Evolutionary conservation across 352 stramenopile species (phyloP).

Genomic region (Peronospora belbahrii): DNA sequence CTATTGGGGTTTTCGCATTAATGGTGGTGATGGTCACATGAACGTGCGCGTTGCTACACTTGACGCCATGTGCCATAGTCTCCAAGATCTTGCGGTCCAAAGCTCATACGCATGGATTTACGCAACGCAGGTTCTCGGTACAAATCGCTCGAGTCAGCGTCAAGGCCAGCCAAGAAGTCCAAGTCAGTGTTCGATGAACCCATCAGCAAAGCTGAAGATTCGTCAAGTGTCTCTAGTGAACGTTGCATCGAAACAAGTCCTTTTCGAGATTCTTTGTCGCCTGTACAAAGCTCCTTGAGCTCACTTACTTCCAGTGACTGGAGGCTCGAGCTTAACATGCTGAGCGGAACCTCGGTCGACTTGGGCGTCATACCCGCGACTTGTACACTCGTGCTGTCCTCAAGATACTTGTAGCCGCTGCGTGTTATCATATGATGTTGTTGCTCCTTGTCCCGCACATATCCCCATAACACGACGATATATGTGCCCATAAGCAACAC

Average conservation of each 20-base stretch:
- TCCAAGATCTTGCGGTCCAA: constrained; percentile 32
- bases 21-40: too few species aligned
- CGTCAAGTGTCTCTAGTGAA: constrained; percentile 18
- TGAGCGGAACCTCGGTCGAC: constrained; percentile 15
- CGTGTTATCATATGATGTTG: constrained; percentile 40
- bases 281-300: constrained; percentile 17
- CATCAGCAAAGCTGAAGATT: constrained; percentile 35
- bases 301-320: constrained; percentile 21
- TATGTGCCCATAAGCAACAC: constrained; percentile 80
- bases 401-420: constrained; percentile 33
- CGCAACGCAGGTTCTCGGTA: constrained; percentile 69
- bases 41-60: constrained; percentile 15
- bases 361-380: constrained; percentile 4
- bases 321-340: constrained; percentile 17
- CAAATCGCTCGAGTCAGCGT: constrained; percentile 53
- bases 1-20: too few species aligned
- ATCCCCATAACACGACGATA: constrained; percentile 71
- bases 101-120: constrained; percentile 36
- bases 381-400: constrained; percentile 19
- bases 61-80: constrained; percentile 41
- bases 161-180: constrained; percentile 13
- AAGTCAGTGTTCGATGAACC: constrained; percentile 30
- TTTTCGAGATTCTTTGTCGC: constrained; percentile 25
- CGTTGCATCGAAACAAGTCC: background rate
- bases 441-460: constrained; percentile 81